A percentile compares a stretch with the other conserved stretches of the same genome.
Conservation (phyloP, 176 grass and related monocot species). For the Carex kokanica region DNA sequence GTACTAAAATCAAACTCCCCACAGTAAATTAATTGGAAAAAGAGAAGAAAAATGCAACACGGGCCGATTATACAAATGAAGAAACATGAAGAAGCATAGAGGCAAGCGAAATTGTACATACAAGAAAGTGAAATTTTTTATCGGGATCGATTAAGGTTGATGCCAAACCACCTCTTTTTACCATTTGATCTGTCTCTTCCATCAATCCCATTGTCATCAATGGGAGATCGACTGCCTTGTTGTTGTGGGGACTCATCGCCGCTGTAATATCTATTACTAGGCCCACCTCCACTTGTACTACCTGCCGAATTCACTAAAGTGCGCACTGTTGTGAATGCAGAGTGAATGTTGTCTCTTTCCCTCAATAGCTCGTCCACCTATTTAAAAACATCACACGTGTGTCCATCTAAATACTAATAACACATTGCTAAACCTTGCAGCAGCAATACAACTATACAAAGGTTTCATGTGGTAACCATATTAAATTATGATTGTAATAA, state of each 20-base stretch:
- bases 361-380: constrained; percentile 94
- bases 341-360: constrained; percentile 81
- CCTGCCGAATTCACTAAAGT: constrained; percentile 45
- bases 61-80: constrained; percentile 8
- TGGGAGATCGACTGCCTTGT: constrained; percentile 32
- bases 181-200: constrained; percentile 66
- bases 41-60: background rate
- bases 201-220: constrained; percentile 56
- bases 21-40: background rate
- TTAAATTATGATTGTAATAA: background rate
- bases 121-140: background rate
- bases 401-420: constrained; percentile 8
- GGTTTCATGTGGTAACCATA: background rate
- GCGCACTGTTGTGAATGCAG: constrained; percentile 65
- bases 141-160: constrained; percentile 72
- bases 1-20: constrained; percentile 18
- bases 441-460: background rate
- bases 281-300: constrained; percentile 39
- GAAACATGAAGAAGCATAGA: constrained; percentile 1
- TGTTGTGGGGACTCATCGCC: constrained; percentile 31
- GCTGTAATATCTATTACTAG: constrained; percentile 41
- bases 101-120: constrained; percentile 15
- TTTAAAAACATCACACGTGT: constrained; percentile 19
- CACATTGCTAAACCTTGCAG: constrained; percentile 12
- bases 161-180: constrained; percentile 97